phyloP scores from a whole-genome alignment of 805 yeast species.

The Candida cerambycidarum region DNA sequence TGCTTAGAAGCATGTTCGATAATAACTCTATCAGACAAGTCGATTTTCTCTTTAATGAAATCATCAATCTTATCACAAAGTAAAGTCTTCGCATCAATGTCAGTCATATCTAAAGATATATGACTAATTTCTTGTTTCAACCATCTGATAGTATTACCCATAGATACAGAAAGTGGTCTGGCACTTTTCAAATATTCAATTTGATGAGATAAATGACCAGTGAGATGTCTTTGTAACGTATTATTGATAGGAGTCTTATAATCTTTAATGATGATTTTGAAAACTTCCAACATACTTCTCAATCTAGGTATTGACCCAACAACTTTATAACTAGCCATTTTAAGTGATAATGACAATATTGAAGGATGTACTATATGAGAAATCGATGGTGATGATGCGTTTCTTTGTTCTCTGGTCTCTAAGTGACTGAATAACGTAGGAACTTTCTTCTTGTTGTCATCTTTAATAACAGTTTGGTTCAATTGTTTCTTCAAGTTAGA shows the following conservation, averaged over 20 bases:
- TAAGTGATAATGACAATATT: constrained; percentile 72
- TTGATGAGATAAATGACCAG: constrained; percentile 85
- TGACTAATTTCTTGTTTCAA: constrained; percentile 88
- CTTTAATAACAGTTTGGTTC: constrained; percentile 17
- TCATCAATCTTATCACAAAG: constrained; percentile 70
- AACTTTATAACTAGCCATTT: constrained; percentile 77
- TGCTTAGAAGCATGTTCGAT: constrained; percentile 77
- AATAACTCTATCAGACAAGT: constrained; percentile 78
- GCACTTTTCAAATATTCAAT: constrained; percentile 90
- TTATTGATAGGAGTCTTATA: constrained; percentile 85
- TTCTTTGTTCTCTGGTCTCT: constrained; percentile 77
- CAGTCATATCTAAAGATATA: constrained; percentile 71
- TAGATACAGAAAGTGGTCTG: constrained; percentile 85
- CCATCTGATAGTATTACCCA: constrained; percentile 99
- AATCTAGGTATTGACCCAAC: constrained; percentile 91
- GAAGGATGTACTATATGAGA: constrained; percentile 84
- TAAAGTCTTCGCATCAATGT: constrained; percentile 62
- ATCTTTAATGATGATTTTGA: constrained; percentile 74
- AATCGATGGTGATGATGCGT: constrained; percentile 53
- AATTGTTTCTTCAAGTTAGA: constrained; percentile 46
- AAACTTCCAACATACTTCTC: constrained; percentile 78
- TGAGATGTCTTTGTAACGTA: constrained; percentile 82
- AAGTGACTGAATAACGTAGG: constrained; percentile 76
- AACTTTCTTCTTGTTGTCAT: constrained; percentile 41
- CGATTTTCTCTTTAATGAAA: constrained; percentile 82